These are phyloP conservation scores for Hura crepitans DNA, from an alignment of 441 rosid genomes.

Conservation along the genomic window DNA sequence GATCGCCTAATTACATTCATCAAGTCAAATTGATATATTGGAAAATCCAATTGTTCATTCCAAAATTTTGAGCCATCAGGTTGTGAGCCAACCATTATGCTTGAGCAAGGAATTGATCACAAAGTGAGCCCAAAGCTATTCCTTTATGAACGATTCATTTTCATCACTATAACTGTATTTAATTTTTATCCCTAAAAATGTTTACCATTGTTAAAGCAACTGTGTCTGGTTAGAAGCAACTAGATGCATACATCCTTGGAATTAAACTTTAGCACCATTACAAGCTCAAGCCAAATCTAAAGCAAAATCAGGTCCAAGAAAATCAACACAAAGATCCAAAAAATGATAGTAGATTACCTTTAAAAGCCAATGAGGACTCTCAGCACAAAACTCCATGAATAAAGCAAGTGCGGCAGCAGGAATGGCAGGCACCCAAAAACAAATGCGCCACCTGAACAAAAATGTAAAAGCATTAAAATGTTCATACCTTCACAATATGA, in stretches of 20 bases:
- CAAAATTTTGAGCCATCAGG: background rate
- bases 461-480: background rate
- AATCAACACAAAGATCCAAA: constrained; percentile 10
- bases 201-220: background rate
- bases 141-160: background rate
- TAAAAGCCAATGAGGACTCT: constrained; percentile 97
- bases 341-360: constrained; percentile 48
- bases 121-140: background rate
- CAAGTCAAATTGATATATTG: background rate
- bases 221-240: background rate
- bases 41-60: background rate
- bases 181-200: background rate
- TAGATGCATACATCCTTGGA: background rate
- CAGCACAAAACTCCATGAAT: constrained; percentile 71
- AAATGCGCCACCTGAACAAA: constrained; percentile 81
- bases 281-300: background rate
- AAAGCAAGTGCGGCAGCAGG: constrained; percentile 78
- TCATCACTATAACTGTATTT: background rate
- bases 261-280: background rate
- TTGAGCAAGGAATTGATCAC: background rate
- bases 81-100: background rate
- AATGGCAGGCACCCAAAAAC: constrained; percentile 72
- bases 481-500: constrained; percentile 13
- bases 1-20: background rate
- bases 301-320: too few relatives aligned